These are phyloP conservation scores for Paramecium biaurelia DNA, from an alignment of 73 alveolate species.

Conservation along the genomic window DNA sequence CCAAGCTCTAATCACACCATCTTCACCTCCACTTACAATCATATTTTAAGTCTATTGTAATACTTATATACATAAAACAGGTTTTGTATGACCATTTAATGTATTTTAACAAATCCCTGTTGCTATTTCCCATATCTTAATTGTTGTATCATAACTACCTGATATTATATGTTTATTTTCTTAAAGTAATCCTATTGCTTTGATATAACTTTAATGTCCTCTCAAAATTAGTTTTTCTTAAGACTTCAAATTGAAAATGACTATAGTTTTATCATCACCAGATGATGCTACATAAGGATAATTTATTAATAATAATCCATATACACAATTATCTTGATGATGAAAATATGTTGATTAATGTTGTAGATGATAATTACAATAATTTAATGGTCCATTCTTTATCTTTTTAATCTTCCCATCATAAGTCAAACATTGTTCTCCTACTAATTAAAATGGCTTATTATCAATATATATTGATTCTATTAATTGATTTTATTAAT, in stretches of 20 bases:
- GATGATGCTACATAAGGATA: slow-evolving; percentile 25
- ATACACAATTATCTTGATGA: slow-evolving; percentile 39
- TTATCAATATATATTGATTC: not conserved
- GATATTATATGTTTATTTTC: slow-evolving; percentile 14
- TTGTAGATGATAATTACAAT: not conserved
- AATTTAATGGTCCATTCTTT: not conserved
- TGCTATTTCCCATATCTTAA: slow-evolving; percentile 21
- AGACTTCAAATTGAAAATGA: slow-evolving; percentile 2
- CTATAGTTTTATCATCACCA: slow-evolving; percentile 12
- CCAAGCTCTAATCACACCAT: not conserved
- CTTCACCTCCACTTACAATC: slow-evolving; percentile 49
- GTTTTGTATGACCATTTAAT: slow-evolving; percentile 34
- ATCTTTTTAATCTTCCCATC: not conserved
- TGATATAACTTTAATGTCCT: slow-evolving; percentile 30
- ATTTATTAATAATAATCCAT: slow-evolving; percentile 7
- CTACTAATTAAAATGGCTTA: not conserved
- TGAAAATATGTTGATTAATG: not conserved
- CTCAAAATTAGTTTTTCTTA: not conserved
- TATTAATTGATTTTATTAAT: not conserved
- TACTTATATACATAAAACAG: slow-evolving; percentile 4
- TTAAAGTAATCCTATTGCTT: slow-evolving; percentile 15
- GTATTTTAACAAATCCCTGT: slow-evolving; percentile 32
- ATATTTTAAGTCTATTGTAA: not conserved
- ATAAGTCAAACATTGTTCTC: not conserved
- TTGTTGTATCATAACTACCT: slow-evolving; percentile 27